Percentiles rank a stretch among this genome's conserved stretches.
phyloP scores from a whole-genome alignment of 2,329 filamentous ascomycete species.

The Podosphaera xanthii region DNA sequence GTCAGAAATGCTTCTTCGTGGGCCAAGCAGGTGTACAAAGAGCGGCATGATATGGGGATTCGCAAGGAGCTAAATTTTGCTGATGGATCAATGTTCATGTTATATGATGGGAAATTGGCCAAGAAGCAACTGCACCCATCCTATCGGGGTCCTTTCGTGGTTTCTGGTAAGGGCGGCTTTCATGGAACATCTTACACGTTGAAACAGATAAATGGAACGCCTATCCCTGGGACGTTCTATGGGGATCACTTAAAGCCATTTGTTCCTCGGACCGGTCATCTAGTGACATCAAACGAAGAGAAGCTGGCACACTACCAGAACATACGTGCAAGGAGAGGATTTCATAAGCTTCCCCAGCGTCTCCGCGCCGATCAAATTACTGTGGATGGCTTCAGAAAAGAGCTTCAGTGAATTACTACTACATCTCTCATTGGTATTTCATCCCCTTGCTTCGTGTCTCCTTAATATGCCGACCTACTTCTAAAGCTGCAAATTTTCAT shows the following conservation, averaged over 20 bases:
- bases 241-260: neutral
- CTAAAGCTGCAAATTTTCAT: too few species aligned
- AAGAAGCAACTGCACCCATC: neutral
- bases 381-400: neutral
- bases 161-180: neutral
- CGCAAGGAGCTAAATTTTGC: neutral
- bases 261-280: neutral
- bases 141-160: neutral
- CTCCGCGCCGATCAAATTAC: neutral
- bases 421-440: too few species aligned
- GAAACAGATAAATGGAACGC: neutral
- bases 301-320: neutral
- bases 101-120: constrained; percentile 1
- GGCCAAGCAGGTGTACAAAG: neutral
- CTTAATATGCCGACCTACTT: too few species aligned
- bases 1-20: neutral
- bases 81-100: neutral
- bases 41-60: neutral
- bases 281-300: neutral
- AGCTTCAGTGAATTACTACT: neutral
- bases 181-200: neutral
- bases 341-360: neutral
- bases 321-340: neutral
- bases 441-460: too few species aligned
- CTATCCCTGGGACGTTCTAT: neutral